These are phyloP conservation scores for Cardamine chenopodiifolia DNA, from an alignment of 345 rosid genomes.

Conservation along the genomic window DNA sequence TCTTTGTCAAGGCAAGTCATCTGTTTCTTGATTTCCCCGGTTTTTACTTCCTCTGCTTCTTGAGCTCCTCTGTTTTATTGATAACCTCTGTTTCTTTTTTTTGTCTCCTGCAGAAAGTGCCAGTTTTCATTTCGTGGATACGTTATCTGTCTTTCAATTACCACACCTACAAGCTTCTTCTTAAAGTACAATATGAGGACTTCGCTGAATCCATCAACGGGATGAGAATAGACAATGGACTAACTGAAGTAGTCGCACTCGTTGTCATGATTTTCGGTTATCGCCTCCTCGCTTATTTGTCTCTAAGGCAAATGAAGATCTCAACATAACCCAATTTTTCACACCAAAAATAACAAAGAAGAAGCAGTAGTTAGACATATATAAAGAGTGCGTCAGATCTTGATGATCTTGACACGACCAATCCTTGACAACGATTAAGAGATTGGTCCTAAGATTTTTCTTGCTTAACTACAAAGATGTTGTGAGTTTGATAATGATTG, in stretches of 20 bases:
- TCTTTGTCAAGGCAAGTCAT: conserved; percentile 70
- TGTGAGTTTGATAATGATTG: conserved; percentile 27
- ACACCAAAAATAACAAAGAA: conserved; percentile 29
- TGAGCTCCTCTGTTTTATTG: background rate
- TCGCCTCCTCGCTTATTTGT: conserved; percentile 83
- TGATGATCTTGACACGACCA: conserved; percentile 30
- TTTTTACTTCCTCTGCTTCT: background rate
- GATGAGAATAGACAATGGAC: conserved; percentile 60
- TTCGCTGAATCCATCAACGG: conserved; percentile 52
- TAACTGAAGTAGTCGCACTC: conserved; percentile 67
- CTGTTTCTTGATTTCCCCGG: conserved; percentile 15
- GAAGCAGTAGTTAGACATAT: conserved; percentile 11
- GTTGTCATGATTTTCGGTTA: conserved; percentile 92
- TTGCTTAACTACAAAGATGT: conserved; percentile 24
- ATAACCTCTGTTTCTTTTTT: background rate
- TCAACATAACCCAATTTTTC: conserved; percentile 31
- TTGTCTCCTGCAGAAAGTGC: conserved; percentile 65
- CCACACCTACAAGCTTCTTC: conserved; percentile 94
- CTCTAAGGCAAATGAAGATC: conserved; percentile 73
- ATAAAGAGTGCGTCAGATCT: conserved; percentile 23
- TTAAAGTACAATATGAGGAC: conserved; percentile 78
- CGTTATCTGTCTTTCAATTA: conserved; percentile 93
- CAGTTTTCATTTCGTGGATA: conserved; percentile 85
- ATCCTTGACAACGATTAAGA: conserved; percentile 25
- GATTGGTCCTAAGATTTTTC: conserved; percentile 25